Evolutionary conservation across 257 asterid species (phyloP).

Genomic region (Verbascum thapsus): DNA sequence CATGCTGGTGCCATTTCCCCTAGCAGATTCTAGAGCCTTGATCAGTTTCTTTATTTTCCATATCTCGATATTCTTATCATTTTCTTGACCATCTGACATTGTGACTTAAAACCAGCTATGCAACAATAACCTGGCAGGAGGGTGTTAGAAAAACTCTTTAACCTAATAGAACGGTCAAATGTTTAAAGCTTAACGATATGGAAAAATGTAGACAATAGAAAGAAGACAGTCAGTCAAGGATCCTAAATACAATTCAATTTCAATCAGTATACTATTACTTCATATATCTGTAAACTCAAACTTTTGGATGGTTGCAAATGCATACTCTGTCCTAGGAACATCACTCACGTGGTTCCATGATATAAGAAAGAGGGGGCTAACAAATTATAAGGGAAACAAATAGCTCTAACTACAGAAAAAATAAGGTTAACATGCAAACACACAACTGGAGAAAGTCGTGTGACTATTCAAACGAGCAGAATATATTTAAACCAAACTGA

Average conservation of each 20-base stretch:
- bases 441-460: too few species aligned
- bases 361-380: neutral
- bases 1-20: conserved; percentile 73
- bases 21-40: conserved; percentile 57
- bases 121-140: conserved; percentile 31
- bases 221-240: neutral
- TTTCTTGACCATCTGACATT: conserved; percentile 57
- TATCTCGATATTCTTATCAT: conserved; percentile 58
- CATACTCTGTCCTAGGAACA: neutral
- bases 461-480: too few species aligned
- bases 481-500: too few species aligned
- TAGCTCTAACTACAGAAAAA: neutral
- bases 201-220: neutral
- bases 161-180: neutral
- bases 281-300: neutral
- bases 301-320: neutral
- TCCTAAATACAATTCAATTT: conserved; percentile 1
- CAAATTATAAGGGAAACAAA: neutral
- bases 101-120: conserved; percentile 19
- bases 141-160: conserved; percentile 2
- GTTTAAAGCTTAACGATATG: neutral
- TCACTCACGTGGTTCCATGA: conserved; percentile 3
- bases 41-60: conserved; percentile 67
- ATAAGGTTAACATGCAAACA: too few species aligned
- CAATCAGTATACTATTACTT: neutral